Percentiles rank a stretch among this genome's conserved stretches.
Conservation (phyloP, 177 flowering plant genomes). For the Tripterygium wilfordii region DNA sequence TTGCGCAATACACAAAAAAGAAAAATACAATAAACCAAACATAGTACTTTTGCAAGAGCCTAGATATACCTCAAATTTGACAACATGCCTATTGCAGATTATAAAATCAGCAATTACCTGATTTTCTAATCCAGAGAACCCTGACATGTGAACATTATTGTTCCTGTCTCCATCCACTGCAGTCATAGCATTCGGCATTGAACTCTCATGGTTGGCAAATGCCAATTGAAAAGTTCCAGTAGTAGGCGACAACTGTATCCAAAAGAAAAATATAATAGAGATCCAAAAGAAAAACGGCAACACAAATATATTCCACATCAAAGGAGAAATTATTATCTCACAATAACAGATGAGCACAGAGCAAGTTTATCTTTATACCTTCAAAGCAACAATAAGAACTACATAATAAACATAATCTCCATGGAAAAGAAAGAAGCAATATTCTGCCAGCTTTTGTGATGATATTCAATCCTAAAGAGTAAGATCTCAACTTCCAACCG, state of each 20-base stretch:
- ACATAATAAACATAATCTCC: too few relatives aligned
- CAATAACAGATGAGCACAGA: too few relatives aligned
- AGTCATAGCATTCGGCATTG: conserved; percentile 13
- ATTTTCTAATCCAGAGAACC: conserved; percentile 16
- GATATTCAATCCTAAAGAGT: too few relatives aligned
- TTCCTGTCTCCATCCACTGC: conserved; percentile 20
- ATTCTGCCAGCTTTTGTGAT: too few relatives aligned
- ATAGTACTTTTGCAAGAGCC: neutral
- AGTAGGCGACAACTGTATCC: conserved; percentile 60
- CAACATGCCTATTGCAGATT: neutral
- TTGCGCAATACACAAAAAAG: neutral
- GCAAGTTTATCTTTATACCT: too few relatives aligned
- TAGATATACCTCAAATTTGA: neutral
- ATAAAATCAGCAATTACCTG: conserved; percentile 24
- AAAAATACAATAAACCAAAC: too few relatives aligned
- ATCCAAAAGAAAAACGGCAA: too few relatives aligned
- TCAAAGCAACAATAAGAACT: neutral
- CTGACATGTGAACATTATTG: conserved; percentile 15
- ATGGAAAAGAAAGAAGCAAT: too few relatives aligned
- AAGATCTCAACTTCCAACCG: too few relatives aligned
- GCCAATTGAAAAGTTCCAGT: conserved; percentile 53
- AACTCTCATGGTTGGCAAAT: conserved; percentile 20
- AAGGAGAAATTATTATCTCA: too few relatives aligned
- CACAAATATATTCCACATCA: too few relatives aligned
- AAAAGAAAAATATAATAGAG: conserved; percentile 4